These are phyloP conservation scores for Dioscorea alata DNA, from an alignment of 106 monocot genomes.

Conservation along the genomic window DNA sequence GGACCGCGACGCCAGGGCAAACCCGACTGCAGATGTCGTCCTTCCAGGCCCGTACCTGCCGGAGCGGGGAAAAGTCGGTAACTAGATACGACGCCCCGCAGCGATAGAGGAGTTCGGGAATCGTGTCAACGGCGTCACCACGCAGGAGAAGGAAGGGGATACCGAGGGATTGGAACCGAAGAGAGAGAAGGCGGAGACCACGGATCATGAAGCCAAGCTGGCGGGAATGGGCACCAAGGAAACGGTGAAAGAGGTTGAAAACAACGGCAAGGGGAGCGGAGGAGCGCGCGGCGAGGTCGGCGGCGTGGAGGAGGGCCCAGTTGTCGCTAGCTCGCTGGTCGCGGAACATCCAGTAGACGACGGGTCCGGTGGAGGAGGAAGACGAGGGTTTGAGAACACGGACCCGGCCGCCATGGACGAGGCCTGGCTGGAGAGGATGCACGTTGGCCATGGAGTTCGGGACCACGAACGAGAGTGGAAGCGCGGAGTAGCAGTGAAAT, in stretches of 20 bases:
- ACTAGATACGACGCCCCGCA: slow-evolving; percentile 58
- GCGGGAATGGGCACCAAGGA: slow-evolving; percentile 76
- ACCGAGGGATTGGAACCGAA: slow-evolving; percentile 25
- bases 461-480: too few species aligned
- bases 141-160: slow-evolving; percentile 78
- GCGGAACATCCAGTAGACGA: slow-evolving; percentile 87
- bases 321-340: slow-evolving; percentile 61
- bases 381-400: slow-evolving; percentile 31
- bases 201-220: slow-evolving; percentile 94
- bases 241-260: slow-evolving; percentile 68
- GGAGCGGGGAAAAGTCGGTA: slow-evolving; percentile 84
- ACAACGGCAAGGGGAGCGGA: slow-evolving; percentile 54
- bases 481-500: too few species aligned
- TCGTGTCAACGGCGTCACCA: slow-evolving; percentile 40
- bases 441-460: neutral
- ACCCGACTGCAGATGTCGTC: slow-evolving; percentile 39
- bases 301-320: slow-evolving; percentile 72
- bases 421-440: neutral
- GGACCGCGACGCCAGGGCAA: slow-evolving; percentile 26
- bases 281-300: slow-evolving; percentile 39
- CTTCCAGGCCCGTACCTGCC: slow-evolving; percentile 51
- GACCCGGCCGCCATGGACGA: slow-evolving; percentile 36
- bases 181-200: slow-evolving; percentile 49
- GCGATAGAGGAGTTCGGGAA: slow-evolving; percentile 43
- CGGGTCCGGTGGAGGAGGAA: slow-evolving; percentile 21